Percentiles rank a stretch among this genome's conserved stretches.
phyloP scores from a whole-genome alignment of 2,329 filamentous ascomycete species.

The Thielaviopsis musarum region DNA sequence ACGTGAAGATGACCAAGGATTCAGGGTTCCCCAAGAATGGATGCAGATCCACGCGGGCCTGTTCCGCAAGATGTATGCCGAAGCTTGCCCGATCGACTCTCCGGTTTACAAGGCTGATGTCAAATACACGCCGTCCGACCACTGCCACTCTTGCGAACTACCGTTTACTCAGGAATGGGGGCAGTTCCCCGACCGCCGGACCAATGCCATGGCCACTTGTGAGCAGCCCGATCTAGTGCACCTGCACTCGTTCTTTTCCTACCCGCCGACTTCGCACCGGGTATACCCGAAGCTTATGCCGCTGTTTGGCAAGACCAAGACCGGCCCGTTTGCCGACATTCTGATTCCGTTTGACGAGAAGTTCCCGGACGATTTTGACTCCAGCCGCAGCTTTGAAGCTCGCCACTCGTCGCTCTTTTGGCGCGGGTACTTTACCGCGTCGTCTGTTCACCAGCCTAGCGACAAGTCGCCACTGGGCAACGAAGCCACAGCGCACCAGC shows the following conservation, averaged over 20 bases:
- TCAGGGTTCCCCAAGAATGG: conserved; percentile 3
- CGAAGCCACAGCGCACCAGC: conserved; percentile 31
- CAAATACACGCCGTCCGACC: conserved; percentile 5
- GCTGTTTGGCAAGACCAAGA: conserved; percentile 60
- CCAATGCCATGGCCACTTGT: conserved; percentile 48
- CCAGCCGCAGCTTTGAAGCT: conserved; percentile 32
- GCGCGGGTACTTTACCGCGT: conserved; percentile 33
- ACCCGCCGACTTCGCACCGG: conserved; percentile 38
- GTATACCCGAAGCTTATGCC: conserved; percentile 51
- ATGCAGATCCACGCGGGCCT: conserved; percentile 10
- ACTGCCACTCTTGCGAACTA: conserved; percentile 5
- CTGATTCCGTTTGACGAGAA: conserved; percentile 40
- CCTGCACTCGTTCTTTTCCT: conserved; percentile 55
- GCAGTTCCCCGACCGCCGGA: conserved; percentile 51
- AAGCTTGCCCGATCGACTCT: conserved; percentile 46
- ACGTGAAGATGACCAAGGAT: not conserved
- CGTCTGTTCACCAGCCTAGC: not conserved
- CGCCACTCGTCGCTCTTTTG: conserved; percentile 55
- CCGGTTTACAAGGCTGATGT: conserved; percentile 18
- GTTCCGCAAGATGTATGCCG: conserved; percentile 26
- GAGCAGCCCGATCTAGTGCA: conserved; percentile 60
- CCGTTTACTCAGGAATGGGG: conserved; percentile 38
- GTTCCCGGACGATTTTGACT: conserved; percentile 20
- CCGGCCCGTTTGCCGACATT: conserved; percentile 58
- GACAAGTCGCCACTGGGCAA: conserved; percentile 17